Evolutionary conservation across 208 protist genomes (phyloP), one percentile per base, ranked within the genome.

Genomic region (Trypanosoma caninum): DNA sequence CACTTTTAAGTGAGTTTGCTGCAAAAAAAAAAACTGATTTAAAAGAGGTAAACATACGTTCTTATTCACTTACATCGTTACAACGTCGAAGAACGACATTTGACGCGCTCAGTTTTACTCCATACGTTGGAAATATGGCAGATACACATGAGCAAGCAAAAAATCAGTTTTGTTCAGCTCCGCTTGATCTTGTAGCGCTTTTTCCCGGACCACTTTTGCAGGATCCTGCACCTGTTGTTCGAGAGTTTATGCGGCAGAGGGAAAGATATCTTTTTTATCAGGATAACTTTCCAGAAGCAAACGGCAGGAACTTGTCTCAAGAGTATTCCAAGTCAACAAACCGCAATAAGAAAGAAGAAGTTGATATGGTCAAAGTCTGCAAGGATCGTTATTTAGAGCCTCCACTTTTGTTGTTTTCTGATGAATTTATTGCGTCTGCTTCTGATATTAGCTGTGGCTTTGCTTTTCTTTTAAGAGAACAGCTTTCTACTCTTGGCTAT

Each of bases 151-250:
- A 23, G 14, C 0, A 48, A 3, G 5, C 4, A 14, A 45, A 28
- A 3, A n/a, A 9, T 0, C 40, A 51, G 18, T 46, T 37, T 52
- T 42, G 55, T 18, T 33, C 42, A 11, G 46, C 65, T 2, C 72
- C 65, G 8, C 44, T 73, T 9, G 65, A 78, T 46, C 72, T 81
- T 22, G 65, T 78, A 25, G 81, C 84, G 13, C 44, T 91, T 13
- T 83, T 88, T 51, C 80, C 80, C 3, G 84, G 84, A 6, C 67
- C 71, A 38, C 64, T 84, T n/a, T 34, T 82, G 8, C 63, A 41
- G 1, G 72, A 78, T 54, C 76, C 76, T 9, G 55, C 64, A 9
- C 13, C 63, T 1, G 6, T 59, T 31, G 65, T 58, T 16, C 33
- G 65, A 13, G 65, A 72, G 31, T 72, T 9, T 30, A 72, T 72